A percentile compares a stretch with the other conserved stretches of the same genome.
phyloP scores from a whole-genome alignment of 257 asterid species.

The Henckelia pumila region DNA sequence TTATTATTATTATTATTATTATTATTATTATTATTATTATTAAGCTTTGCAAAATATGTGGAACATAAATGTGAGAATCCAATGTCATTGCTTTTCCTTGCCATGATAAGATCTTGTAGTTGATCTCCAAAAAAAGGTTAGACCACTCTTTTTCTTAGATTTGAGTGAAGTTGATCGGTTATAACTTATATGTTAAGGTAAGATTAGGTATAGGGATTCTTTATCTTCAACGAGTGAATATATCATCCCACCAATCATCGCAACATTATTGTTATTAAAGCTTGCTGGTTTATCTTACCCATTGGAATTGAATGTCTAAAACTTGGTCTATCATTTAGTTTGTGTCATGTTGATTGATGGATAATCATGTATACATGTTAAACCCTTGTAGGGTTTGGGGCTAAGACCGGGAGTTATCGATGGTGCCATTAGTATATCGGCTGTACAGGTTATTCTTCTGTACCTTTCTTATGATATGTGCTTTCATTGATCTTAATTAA shows the following conservation, averaged over 20 bases:
- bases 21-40: too few species aligned
- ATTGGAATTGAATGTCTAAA: neutral
- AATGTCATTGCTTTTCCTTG: neutral
- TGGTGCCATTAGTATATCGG: constrained; percentile 98
- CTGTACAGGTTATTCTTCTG: constrained; percentile 70
- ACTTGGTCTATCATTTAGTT: constrained; percentile 7
- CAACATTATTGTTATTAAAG: neutral
- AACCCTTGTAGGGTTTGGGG: constrained; percentile 68
- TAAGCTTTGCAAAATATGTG: neutral
- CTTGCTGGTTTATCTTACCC: constrained; percentile 2
- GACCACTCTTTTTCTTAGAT: neutral
- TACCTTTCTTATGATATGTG: constrained; percentile 12
- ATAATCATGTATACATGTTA: constrained; percentile 12
- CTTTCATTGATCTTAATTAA: neutral
- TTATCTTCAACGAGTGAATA: neutral
- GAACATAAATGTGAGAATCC: neutral
- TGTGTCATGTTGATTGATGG: neutral
- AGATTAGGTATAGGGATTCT: neutral
- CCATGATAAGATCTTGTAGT: neutral
- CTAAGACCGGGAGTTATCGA: constrained; percentile 87
- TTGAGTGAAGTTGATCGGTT: neutral
- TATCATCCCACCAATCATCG: neutral
- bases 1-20: too few species aligned
- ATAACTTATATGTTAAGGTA: neutral
- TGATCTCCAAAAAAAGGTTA: neutral